Evolutionary conservation across 2,329 filamentous ascomycete species (phyloP).

Genomic region (Fusarium albosuccineum): DNA sequence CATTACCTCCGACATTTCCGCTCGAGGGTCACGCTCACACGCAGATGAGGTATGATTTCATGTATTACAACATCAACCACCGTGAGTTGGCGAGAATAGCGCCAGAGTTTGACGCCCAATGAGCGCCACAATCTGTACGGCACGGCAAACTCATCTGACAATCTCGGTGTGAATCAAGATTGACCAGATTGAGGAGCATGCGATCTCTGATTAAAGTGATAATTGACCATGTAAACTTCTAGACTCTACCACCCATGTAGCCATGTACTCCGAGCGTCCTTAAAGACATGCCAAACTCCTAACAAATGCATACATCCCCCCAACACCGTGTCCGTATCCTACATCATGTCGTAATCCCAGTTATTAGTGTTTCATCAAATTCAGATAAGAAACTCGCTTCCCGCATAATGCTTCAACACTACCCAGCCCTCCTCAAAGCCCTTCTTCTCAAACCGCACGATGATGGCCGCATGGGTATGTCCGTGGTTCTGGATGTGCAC

Average conservation of each 20-base stretch:
- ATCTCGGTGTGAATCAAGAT: background rate
- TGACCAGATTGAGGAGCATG: no score
- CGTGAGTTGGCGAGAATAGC: constrained; percentile 16
- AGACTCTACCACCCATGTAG: constrained; percentile 6
- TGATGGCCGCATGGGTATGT: constrained; percentile 93
- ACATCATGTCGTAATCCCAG: constrained; percentile 6
- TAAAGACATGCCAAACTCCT: constrained; percentile 21
- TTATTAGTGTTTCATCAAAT: background rate
- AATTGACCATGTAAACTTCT: constrained; percentile 7
- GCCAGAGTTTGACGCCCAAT: constrained; percentile 22
- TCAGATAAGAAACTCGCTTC: constrained; percentile 73
- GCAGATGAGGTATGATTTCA: background rate
- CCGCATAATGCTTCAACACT: constrained; percentile 85
- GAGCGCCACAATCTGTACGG: constrained; percentile 2
- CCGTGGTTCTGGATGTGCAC: constrained; percentile 81
- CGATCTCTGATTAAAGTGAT: no score
- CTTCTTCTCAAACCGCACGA: constrained; percentile 78
- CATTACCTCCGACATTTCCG: constrained; percentile 27
- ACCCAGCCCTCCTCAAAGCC: constrained; percentile 81
- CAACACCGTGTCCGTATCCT: constrained; percentile 7
- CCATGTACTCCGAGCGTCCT: background rate
- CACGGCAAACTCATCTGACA: background rate
- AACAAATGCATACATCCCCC: constrained; percentile 14
- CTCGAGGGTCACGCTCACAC: background rate
- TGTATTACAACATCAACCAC: constrained; percentile 20